Evolutionary conservation across 371 early-diverging fungal species (phyloP).

Genomic region (Entomophthora muscae): DNA sequence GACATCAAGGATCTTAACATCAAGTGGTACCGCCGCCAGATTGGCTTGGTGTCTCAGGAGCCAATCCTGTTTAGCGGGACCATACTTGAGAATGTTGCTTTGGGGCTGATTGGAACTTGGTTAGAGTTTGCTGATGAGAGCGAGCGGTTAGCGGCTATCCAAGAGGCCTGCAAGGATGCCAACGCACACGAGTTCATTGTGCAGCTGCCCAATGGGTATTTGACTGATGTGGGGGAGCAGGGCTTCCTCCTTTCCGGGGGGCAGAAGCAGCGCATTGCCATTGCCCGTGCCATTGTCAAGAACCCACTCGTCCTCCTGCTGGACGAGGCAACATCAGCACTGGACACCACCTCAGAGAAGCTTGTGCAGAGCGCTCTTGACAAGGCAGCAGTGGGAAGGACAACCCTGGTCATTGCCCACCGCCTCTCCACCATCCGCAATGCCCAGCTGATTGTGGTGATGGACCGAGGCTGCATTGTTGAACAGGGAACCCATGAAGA

Average conservation of each 20-base stretch:
- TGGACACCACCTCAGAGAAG: constrained; percentile 44
- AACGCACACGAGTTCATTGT: constrained; percentile 51
- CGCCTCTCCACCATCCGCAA: constrained; percentile 60
- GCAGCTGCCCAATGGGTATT: constrained; percentile 46
- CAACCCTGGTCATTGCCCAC: constrained; percentile 88
- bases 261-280: too few relatives aligned
- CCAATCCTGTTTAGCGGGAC: constrained; percentile 76
- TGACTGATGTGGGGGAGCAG: constrained; percentile 67
- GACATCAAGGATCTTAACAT: constrained; percentile 46
- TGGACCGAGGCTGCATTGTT: constrained; percentile 44
- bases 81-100: constrained; percentile 56
- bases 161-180: constrained; percentile 27
- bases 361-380: constrained; percentile 65
- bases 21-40: constrained; percentile 47
- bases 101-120: constrained; percentile 20
- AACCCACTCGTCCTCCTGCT: constrained; percentile 34
- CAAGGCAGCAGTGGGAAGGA: constrained; percentile 48
- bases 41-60: constrained; percentile 76
- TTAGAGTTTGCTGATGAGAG: constrained; percentile 12
- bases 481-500: constrained; percentile 56
- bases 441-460: constrained; percentile 68
- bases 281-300: too few relatives aligned
- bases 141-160: constrained; percentile 16
- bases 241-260: too few relatives aligned
- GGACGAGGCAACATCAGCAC: constrained; percentile 40